Evolutionary conservation across 164 flowering plant genomes (phyloP), one percentile per base, ranked within the genome.

Genomic region (Cinnamomum chago): DNA sequence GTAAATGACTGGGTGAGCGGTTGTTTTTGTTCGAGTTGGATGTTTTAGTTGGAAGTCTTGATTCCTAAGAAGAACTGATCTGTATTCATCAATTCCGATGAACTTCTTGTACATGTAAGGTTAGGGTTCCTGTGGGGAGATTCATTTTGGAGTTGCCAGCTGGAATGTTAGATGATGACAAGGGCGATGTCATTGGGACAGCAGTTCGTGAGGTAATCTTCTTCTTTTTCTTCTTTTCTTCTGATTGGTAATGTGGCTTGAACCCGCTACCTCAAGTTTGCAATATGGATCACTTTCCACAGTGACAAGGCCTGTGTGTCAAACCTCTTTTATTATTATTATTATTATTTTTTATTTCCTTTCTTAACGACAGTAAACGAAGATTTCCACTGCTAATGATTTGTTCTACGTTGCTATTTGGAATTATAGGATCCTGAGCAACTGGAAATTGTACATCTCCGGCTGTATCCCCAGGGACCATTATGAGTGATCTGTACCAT

Each of bases 81-180:
- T 65, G 25, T 2, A 28, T 67, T 67, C 47, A 67, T 18, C 28
- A 30, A 67, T 25, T 20, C 47, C 33, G 40, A 30, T 65, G 47
- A 30, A 67, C n/a, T 67, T 67, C 33, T 17, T 18, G 50, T 27
- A 30, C 20, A 67, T 67, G n/a, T 30, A 73, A 95, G 98, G 97
- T 79, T 76, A 87, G 99, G 80, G 96, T 95, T 71, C 98, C 99
- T 75, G 88, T 89, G 72, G 98, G 99, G 51, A 89, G 83, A 85
- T 78, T 82, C 78, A 82, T 92, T 13, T 82, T 95, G 84, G 99
- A 95, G 78, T 83, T 95, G 81, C 99, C 99, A 71, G 99, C 99
- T 83, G 99, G 99, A 80, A 95, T 95, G 99, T 79, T 95, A 85
- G 97, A 95, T 78, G 95, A 90, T 82, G 93, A 91, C 82, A 83